Evolutionary conservation across 78 protist species (phyloP).

Genomic region (Dictyostelium capitatum): DNA sequence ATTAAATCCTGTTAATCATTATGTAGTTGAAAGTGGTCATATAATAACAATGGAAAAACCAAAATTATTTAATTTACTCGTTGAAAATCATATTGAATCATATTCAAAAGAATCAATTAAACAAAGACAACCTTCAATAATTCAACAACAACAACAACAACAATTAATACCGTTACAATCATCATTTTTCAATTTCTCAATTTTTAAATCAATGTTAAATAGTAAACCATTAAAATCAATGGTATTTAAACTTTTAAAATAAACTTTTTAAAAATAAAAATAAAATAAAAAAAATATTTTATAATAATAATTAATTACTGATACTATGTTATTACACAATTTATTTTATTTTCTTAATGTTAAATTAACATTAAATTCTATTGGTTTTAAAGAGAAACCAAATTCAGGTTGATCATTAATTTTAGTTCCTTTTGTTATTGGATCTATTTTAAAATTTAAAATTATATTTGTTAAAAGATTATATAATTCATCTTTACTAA

Average conservation of each 20-base stretch:
- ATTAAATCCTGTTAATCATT: not conserved
- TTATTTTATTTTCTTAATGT: not conserved
- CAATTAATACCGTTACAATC: too few relatives aligned
- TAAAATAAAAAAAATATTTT: too few relatives aligned
- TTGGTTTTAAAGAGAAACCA: conserved; percentile 15
- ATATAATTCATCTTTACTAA: conserved; percentile 60
- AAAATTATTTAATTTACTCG: not conserved
- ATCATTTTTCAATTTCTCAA: too few relatives aligned
- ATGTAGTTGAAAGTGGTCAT: not conserved
- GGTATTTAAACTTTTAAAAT: too few relatives aligned
- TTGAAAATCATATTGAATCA: conserved; percentile 4
- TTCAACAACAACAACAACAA: too few relatives aligned
- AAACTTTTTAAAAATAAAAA: too few relatives aligned
- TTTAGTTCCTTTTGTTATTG: not conserved
- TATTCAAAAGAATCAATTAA: not conserved
- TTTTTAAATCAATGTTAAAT: too few relatives aligned
- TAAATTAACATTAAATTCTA: not conserved
- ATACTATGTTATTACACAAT: too few relatives aligned
- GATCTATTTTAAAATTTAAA: conserved; percentile 21
- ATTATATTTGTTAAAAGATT: not conserved
- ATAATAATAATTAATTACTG: too few relatives aligned
- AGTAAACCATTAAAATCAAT: too few relatives aligned
- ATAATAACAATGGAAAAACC: not conserved
- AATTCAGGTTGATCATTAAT: conserved; percentile 22
- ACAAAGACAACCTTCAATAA: too few relatives aligned